These are phyloP conservation scores for Rhinocladiella similis DNA, from an alignment of 2,329 filamentous ascomycete genomes.

Conservation along the genomic window DNA sequence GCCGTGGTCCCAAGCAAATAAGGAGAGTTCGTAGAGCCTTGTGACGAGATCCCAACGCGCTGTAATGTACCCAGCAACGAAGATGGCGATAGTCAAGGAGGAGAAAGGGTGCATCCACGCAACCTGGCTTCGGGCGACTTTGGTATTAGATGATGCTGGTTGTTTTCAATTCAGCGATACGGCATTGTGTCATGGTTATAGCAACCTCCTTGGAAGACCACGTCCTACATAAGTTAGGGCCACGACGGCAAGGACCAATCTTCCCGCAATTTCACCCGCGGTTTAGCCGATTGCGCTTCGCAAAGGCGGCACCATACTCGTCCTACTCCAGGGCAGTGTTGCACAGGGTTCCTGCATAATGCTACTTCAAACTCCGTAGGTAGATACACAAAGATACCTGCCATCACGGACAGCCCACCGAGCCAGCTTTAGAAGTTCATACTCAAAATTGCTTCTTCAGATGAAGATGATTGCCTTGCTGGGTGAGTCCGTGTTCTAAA, in stretches of 20 bases:
- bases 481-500: no score
- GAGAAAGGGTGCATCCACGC: conserved; percentile 91
- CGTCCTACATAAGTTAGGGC: neutral
- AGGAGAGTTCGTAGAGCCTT: conserved; percentile 90
- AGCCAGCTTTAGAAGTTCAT: no score
- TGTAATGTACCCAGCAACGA: conserved; percentile 99
- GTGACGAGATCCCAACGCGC: conserved; percentile 98
- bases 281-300: neutral
- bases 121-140: neutral
- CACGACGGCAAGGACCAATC: neutral
- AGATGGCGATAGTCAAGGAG: conserved; percentile 91
- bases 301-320: no score
- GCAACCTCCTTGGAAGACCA: neutral
- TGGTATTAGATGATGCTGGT: neutral
- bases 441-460: no score
- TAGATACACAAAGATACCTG: no score
- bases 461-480: no score
- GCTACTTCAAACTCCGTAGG: no score
- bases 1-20: conserved; percentile 98
- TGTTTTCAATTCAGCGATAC: no score
- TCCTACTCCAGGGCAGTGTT: no score
- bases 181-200: neutral
- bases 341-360: no score
- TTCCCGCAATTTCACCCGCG: neutral
- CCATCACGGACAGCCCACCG: no score